Conservation (phyloP, 805 yeast species). For the Komagataella populi region DNA sequence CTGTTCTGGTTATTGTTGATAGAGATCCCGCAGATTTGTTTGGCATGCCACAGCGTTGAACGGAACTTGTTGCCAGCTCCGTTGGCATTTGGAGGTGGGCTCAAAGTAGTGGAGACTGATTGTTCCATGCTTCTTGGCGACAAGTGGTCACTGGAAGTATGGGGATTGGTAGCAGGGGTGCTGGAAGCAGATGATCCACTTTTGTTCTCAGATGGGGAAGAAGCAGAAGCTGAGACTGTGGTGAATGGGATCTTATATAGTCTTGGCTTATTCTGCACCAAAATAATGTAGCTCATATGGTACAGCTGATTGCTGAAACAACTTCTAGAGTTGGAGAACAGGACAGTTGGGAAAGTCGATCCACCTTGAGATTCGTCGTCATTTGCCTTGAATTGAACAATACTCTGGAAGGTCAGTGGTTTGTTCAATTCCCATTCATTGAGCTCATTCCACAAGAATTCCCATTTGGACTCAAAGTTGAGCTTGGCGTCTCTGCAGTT, state of each 20-base stretch:
- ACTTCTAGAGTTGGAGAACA: constrained; percentile 22
- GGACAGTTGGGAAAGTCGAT: constrained; percentile 22
- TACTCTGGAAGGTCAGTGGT: constrained; percentile 20
- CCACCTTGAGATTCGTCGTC: constrained; percentile 1
- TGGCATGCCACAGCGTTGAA: constrained; percentile 25
- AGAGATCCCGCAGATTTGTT: constrained; percentile 21
- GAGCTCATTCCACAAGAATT: constrained; percentile 23
- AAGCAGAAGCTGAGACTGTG: neutral
- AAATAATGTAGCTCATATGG: constrained; percentile 23
- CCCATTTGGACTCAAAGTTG: constrained; percentile 24
- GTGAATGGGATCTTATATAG: constrained; percentile 11
- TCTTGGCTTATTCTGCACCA: constrained; percentile 26
- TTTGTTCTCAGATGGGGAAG: neutral
- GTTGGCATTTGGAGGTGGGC: neutral
- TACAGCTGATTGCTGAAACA: constrained; percentile 23
- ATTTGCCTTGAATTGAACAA: constrained; percentile 11
- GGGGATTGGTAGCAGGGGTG: neutral
- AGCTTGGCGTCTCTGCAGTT: constrained; percentile 10
- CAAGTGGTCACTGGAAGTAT: neutral
- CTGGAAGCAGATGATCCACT: neutral
- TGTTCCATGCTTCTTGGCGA: neutral
- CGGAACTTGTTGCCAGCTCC: constrained; percentile 1
- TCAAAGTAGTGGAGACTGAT: neutral
- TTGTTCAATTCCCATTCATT: constrained; percentile 23
- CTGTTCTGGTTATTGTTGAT: constrained; percentile 7